phyloP scores from a whole-genome alignment of 495 filamentous ascomycete genomes.

The Friedmanniomyces simplex region DNA sequence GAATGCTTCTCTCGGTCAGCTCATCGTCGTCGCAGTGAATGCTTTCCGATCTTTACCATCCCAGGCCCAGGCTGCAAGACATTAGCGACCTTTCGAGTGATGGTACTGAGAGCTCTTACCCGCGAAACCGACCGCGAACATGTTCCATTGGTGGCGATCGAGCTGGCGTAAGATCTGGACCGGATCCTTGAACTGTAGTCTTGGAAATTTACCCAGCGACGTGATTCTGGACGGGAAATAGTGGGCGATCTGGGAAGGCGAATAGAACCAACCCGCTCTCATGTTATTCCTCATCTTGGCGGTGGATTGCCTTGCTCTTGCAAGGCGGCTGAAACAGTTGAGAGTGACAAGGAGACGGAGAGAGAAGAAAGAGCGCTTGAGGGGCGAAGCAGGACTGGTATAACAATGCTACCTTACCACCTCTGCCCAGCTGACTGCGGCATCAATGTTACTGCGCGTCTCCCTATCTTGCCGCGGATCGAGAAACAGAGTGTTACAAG shows the following conservation, averaged over 20 bases:
- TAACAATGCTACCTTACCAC: neutral
- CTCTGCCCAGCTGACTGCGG: neutral
- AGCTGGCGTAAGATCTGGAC: conserved; percentile 27
- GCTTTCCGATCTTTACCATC: conserved; percentile 18
- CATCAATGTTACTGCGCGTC: too few relatives aligned
- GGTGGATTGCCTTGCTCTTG: neutral
- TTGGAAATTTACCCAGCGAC: conserved; percentile 26
- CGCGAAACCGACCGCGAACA: conserved; percentile 28
- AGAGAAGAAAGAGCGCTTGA: neutral
- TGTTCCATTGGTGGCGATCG: conserved; percentile 35
- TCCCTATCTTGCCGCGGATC: too few relatives aligned
- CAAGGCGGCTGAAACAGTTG: neutral
- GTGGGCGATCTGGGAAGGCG: conserved; percentile 27
- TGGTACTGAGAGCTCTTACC: neutral
- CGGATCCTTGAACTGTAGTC: conserved; percentile 25
- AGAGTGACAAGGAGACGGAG: neutral
- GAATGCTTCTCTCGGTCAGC: conserved; percentile 19
- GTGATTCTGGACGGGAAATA: conserved; percentile 32
- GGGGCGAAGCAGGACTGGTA: neutral
- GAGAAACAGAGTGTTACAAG: neutral
- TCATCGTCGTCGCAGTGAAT: neutral
- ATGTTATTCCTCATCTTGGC: conserved; percentile 35
- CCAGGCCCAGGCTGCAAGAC: conserved; percentile 30
- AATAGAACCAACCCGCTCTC: conserved; percentile 36
- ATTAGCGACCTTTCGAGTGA: neutral